phyloP scores from a whole-genome alignment of 2,329 filamentous ascomycete genomes.

The Ascochyta fabae region DNA sequence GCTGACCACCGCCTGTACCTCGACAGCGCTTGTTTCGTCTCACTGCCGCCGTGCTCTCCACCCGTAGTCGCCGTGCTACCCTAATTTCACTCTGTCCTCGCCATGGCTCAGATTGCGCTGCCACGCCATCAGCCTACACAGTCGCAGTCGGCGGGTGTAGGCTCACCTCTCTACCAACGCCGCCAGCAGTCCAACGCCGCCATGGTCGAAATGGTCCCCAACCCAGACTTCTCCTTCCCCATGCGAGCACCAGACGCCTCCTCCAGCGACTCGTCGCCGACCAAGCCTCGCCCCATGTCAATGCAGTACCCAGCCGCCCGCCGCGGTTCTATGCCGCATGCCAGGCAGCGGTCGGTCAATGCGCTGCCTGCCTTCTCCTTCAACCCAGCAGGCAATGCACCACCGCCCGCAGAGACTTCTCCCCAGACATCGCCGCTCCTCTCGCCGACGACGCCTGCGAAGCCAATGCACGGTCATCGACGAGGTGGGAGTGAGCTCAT shows the following conservation, averaged over 20 bases:
- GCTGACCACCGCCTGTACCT: slow-evolving; percentile 44
- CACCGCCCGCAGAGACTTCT: slow-evolving; percentile 37
- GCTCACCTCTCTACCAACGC: slow-evolving; percentile 49
- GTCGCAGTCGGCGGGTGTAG: slow-evolving; percentile 42
- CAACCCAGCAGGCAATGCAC: slow-evolving; percentile 53
- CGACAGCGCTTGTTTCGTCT: slow-evolving; percentile 50
- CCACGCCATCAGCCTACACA: slow-evolving; percentile 51
- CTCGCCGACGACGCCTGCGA: slow-evolving; percentile 55
- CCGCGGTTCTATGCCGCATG: slow-evolving; percentile 43
- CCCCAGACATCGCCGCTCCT: slow-evolving; percentile 50
- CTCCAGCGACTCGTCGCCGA: slow-evolving; percentile 39
- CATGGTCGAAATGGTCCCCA: slow-evolving; percentile 54
- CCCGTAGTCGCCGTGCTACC: slow-evolving; percentile 29
- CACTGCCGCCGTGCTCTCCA: slow-evolving; percentile 34
- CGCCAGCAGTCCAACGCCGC: slow-evolving; percentile 41
- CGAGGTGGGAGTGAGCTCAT: slow-evolving; percentile 88
- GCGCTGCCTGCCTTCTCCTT: slow-evolving; percentile 58
- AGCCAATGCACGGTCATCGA: slow-evolving; percentile 66
- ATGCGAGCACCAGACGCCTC: slow-evolving; percentile 43
- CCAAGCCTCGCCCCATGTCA: slow-evolving; percentile 48
- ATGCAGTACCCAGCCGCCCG: slow-evolving; percentile 45
- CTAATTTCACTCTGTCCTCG: slow-evolving; percentile 33
- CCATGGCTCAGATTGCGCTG: slow-evolving; percentile 48
- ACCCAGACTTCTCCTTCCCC: slow-evolving; percentile 58
- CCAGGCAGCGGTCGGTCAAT: slow-evolving; percentile 51